Percentiles rank a stretch among this genome's conserved stretches.
Conservation (phyloP, 352 stramenopile species). For the Pythium brassicae region DNA sequence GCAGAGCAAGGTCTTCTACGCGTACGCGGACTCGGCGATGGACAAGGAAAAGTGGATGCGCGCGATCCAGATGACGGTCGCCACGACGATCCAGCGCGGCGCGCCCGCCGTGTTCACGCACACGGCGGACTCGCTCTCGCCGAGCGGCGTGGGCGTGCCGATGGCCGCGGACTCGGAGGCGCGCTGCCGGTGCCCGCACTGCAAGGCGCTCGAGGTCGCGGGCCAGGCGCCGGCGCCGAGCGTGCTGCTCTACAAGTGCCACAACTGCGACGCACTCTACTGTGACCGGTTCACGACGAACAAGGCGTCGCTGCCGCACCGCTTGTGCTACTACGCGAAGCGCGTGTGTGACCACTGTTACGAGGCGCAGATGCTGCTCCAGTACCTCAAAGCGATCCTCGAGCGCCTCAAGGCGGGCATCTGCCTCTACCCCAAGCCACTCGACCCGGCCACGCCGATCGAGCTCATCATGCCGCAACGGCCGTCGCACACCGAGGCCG, state of each 20-base stretch:
- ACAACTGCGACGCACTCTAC: constrained; percentile 74
- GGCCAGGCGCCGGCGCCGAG: constrained; percentile 23
- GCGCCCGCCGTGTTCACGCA: constrained; percentile 46
- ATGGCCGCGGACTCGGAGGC: constrained; percentile 47
- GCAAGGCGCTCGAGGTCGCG: constrained; percentile 33
- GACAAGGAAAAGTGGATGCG: constrained; percentile 90
- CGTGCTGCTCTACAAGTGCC: constrained; percentile 71
- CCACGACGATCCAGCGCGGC: constrained; percentile 68
- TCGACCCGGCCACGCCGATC: constrained; percentile 80
- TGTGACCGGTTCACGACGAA: constrained; percentile 81
- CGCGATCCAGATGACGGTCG: constrained; percentile 81
- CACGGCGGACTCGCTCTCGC: constrained; percentile 49
- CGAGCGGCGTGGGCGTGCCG: constrained; percentile 38
- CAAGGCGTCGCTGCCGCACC: constrained; percentile 76
- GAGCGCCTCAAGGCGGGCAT: constrained; percentile 83
- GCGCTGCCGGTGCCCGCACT: constrained; percentile 67
- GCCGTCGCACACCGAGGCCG: constrained; percentile 70
- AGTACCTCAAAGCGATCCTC: constrained; percentile 82
- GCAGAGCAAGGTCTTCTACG: constrained; percentile 89
- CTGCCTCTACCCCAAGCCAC: constrained; percentile 80
- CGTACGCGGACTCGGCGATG: constrained; percentile 84
- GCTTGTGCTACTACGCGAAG: constrained; percentile 79
- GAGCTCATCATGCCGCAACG: constrained; percentile 88
- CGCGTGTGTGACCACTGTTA: constrained; percentile 84
- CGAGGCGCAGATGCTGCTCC: constrained; percentile 80